Conservation (phyloP, 106 monocot species). For the Gastrodia elata region DNA sequence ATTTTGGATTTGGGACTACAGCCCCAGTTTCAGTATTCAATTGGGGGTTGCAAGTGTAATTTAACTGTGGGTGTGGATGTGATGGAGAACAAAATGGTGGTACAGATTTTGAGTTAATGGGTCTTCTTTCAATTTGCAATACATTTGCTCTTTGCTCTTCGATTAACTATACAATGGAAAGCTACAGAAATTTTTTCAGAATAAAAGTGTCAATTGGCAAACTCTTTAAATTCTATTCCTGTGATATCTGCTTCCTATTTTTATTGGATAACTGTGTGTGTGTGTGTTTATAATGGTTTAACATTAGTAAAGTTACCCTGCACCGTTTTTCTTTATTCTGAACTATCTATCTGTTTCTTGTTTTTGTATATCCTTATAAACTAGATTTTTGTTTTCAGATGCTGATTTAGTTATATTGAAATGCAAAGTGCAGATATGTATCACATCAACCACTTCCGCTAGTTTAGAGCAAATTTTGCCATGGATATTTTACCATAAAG, state of each 20-base stretch:
- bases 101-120: background rate
- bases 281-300: too few species aligned
- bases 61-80: background rate
- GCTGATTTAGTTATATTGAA: background rate
- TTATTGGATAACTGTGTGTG: too few species aligned
- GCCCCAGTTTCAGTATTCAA: background rate
- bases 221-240: background rate
- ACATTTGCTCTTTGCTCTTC: background rate
- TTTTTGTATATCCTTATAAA: background rate
- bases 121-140: background rate
- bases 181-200: background rate
- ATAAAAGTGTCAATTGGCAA: too few species aligned
- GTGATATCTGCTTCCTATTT: background rate
- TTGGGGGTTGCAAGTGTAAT: background rate
- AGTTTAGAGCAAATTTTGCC: conserved; percentile 92
- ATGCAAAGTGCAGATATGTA: conserved; percentile 53
- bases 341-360: background rate
- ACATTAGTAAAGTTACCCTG: background rate
- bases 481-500: conserved; percentile 92
- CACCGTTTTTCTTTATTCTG: background rate
- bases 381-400: background rate
- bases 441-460: conserved; percentile 85
- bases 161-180: background rate
- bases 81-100: background rate
- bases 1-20: background rate